Evolutionary conservation across 305 asterid species (phyloP).

Genomic region (Fraxinus albicans): DNA sequence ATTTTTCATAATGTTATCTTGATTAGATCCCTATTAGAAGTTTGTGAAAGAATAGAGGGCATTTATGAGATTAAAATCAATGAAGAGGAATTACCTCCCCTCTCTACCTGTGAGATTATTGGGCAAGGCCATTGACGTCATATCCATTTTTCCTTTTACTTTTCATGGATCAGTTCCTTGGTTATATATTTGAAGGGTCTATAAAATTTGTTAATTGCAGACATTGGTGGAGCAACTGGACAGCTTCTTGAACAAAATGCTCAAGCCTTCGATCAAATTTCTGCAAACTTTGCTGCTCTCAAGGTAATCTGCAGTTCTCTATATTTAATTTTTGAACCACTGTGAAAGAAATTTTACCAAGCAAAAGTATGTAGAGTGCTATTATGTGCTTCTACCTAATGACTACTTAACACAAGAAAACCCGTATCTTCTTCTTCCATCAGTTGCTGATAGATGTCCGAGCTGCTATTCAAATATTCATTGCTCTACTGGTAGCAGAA

Average conservation of each 20-base stretch:
- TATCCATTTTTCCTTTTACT: background rate
- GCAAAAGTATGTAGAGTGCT: background rate
- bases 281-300: constrained; percentile 68
- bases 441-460: constrained; percentile 10
- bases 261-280: constrained; percentile 77
- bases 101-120: background rate
- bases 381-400: background rate
- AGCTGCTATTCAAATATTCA: constrained; percentile 1
- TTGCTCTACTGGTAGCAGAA: background rate
- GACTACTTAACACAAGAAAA: background rate
- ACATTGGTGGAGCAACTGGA: constrained; percentile 77
- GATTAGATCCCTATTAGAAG: background rate
- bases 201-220: constrained; percentile 47
- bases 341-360: constrained; percentile 9
- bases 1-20: background rate
- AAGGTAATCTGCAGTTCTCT: constrained; percentile 50
- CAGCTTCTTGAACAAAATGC: constrained; percentile 89
- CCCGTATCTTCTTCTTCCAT: constrained; percentile 11
- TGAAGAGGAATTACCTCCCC: background rate
- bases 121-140: background rate
- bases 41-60: background rate
- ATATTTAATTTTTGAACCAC: background rate
- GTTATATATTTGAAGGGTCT: background rate
- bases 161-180: background rate
- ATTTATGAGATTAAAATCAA: background rate